Percentiles rank a stretch among this genome's conserved stretches.
Conservation (phyloP, 805 yeast species). For the Kluyveromyces aestuarii region DNA sequence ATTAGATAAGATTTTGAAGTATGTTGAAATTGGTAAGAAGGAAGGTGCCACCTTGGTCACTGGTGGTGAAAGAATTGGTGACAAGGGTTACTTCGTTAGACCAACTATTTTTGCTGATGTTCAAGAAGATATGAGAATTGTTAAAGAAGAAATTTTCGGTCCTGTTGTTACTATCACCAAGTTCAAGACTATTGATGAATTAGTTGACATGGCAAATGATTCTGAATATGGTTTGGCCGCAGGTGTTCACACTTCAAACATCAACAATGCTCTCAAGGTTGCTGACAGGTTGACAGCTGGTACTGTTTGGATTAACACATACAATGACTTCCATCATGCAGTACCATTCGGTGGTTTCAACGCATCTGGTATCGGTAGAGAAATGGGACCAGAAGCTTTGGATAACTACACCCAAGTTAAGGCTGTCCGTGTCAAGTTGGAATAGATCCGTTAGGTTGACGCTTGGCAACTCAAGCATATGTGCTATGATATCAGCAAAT, state of each 20-base stretch:
- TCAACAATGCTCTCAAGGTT: conserved; percentile 68
- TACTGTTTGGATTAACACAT: conserved; percentile 85
- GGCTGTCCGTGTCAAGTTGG: conserved; percentile 53
- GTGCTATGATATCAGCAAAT: background rate
- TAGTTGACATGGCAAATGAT: conserved; percentile 66
- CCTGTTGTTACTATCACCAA: conserved; percentile 83
- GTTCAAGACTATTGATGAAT: conserved; percentile 79
- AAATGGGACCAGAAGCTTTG: conserved; percentile 82
- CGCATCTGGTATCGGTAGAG: conserved; percentile 88
- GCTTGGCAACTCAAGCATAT: no score
- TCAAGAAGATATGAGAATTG: conserved; percentile 56
- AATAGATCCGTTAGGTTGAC: background rate
- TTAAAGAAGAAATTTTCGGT: conserved; percentile 78
- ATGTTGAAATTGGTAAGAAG: conserved; percentile 64
- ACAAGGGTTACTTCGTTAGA: conserved; percentile 57
- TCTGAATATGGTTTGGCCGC: conserved; percentile 84
- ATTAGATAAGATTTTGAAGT: conserved; percentile 65
- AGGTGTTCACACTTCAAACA: conserved; percentile 72
- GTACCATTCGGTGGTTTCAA: conserved; percentile 94
- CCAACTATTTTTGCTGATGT: conserved; percentile 75
- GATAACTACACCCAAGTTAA: conserved; percentile 79
- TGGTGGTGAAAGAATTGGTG: conserved; percentile 58
- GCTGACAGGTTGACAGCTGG: conserved; percentile 75
- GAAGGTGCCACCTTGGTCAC: conserved; percentile 76
- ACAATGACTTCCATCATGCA: conserved; percentile 77